Evolutionary conservation across 805 yeast species (phyloP).

Genomic region (Wickerhamomyces subpelliculosus): DNA sequence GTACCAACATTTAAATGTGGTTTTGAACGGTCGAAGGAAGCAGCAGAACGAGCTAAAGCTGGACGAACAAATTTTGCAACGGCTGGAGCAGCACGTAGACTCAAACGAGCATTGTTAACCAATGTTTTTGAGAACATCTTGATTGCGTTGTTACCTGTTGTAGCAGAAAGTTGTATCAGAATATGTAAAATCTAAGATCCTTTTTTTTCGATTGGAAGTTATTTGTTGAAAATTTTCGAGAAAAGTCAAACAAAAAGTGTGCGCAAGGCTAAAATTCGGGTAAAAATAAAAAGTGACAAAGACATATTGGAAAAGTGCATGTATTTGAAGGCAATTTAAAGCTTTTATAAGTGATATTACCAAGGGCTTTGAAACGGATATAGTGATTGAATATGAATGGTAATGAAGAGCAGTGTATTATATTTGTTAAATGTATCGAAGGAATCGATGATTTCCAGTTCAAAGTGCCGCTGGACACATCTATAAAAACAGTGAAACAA

Average conservation of each 20-base stretch:
- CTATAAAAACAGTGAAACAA: background rate
- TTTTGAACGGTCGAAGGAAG: constrained; percentile 87
- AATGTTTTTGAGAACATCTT: constrained; percentile 6
- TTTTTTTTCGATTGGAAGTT: constrained; percentile 1
- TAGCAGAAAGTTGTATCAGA: too few relatives aligned
- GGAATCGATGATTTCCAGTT: constrained; percentile 12
- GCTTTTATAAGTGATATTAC: too few relatives aligned
- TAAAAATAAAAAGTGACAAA: too few relatives aligned
- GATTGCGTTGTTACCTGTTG: background rate
- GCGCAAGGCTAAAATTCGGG: background rate
- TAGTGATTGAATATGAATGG: too few relatives aligned
- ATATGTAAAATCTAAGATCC: background rate
- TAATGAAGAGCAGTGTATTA: constrained; percentile 3
- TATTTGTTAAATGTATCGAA: constrained; percentile 11
- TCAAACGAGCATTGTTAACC: constrained; percentile 8
- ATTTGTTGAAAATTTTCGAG: constrained; percentile 3
- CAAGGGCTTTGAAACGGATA: too few relatives aligned
- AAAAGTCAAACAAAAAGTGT: background rate
- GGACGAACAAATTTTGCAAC: constrained; percentile 9
- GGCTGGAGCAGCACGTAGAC: constrained; percentile 7
- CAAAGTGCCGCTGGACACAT: constrained; percentile 1
- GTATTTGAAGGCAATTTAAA: too few relatives aligned
- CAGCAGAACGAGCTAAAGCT: constrained; percentile 36
- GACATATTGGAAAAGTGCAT: too few relatives aligned
- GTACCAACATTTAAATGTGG: constrained; percentile 98